Evolutionary conservation across 352 stramenopile species (phyloP).

Genomic region (Phytophthora pinifolia): DNA sequence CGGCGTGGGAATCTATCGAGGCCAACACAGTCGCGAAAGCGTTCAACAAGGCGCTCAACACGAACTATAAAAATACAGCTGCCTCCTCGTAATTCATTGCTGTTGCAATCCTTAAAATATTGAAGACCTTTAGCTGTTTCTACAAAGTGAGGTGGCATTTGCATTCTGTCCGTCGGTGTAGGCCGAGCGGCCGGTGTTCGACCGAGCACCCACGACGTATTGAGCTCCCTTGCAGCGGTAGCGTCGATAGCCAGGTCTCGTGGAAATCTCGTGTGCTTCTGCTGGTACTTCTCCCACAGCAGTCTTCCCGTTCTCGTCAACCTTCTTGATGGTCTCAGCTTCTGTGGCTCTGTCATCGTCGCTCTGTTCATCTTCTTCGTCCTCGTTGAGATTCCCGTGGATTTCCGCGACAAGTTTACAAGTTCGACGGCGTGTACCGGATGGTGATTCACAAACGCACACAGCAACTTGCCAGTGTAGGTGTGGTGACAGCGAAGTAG

Average conservation of each 20-base stretch:
- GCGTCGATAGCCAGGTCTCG: no score
- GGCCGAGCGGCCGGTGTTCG: no score
- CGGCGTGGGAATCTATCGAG: conserved; percentile 12
- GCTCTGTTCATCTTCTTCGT: conserved; percentile 14
- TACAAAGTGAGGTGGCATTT: no score
- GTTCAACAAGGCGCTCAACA: conserved; percentile 21
- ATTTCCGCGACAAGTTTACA: conserved; percentile 4
- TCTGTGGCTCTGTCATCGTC: background rate
- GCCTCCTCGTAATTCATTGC: no score
- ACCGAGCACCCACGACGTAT: no score
- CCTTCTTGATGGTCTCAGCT: conserved; percentile 35
- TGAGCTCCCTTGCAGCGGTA: no score
- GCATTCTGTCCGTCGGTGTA: no score
- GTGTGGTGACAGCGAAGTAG: conserved; percentile 55
- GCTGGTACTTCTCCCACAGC: no score
- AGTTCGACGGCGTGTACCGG: background rate
- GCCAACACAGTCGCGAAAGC: background rate
- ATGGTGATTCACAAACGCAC: conserved; percentile 60
- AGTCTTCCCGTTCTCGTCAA: conserved; percentile 33
- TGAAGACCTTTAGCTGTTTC: no score
- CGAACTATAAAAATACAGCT: conserved; percentile 19
- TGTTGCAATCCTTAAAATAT: no score
- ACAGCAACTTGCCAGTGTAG: conserved; percentile 48
- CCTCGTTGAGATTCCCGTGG: conserved; percentile 7
- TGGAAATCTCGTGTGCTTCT: no score